These are phyloP conservation scores for Rubus parviflorus DNA, from an alignment of 306 rosid species.

Conservation along the genomic window DNA sequence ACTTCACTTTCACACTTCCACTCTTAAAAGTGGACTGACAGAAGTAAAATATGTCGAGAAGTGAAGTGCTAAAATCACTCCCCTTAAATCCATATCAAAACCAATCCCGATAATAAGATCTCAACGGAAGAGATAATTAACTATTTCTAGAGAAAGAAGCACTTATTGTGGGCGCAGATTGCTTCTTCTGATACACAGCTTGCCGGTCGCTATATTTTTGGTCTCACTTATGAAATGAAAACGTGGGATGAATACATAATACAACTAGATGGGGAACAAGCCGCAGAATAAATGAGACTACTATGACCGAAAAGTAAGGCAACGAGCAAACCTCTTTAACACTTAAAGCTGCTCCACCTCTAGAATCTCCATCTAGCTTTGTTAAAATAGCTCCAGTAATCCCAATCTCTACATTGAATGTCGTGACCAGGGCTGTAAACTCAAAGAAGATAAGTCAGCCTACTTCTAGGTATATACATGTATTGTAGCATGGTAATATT, in stretches of 20 bases:
- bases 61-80: not conserved
- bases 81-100: not conserved
- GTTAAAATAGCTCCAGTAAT: conserved; percentile 98
- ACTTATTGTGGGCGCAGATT: not conserved
- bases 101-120: not conserved
- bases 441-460: conserved; percentile 22
- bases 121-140: conserved; percentile 7
- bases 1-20: not conserved
- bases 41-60: not conserved
- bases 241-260: conserved; percentile 15
- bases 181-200: not conserved
- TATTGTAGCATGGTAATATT: not conserved
- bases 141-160: not conserved
- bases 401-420: conserved; percentile 96
- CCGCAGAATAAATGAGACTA: not conserved
- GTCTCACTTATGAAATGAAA: not conserved
- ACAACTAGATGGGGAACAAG: not conserved
- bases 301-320: conserved; percentile 1
- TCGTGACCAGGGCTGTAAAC: conserved; percentile 78
- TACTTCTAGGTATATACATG: not conserved
- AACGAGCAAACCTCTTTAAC: conserved; percentile 74
- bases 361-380: conserved; percentile 98
- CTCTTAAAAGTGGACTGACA: not conserved
- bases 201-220: not conserved
- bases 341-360: conserved; percentile 99